Conservation (phyloP, 176 grass and related monocot genomes). For the Dactylis glomerata region DNA sequence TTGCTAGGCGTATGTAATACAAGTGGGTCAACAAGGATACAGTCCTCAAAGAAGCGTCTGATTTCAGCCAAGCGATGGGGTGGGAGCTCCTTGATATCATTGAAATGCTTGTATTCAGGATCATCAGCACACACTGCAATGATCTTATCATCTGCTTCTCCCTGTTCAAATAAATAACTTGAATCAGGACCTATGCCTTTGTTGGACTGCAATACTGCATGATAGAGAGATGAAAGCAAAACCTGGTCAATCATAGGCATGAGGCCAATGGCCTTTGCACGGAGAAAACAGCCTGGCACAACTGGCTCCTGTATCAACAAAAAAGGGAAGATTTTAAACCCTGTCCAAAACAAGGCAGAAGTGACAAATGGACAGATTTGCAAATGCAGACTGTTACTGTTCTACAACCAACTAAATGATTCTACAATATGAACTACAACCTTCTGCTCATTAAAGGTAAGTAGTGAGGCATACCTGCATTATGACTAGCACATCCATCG, state of each 20-base stretch:
- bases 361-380: background rate
- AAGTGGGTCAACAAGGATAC: constrained; percentile 60
- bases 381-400: background rate
- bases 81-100: constrained; percentile 93
- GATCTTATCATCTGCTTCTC: constrained; percentile 97
- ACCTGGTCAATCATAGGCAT: constrained; percentile 99
- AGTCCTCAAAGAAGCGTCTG: constrained; percentile 94
- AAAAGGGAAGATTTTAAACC: background rate
- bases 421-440: background rate
- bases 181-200: background rate
- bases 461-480: constrained; percentile 69
- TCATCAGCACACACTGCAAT: constrained; percentile 99
- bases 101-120: constrained; percentile 92
- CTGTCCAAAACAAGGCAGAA: background rate
- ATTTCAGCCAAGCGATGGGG: constrained; percentile 98
- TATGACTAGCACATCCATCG: constrained; percentile 91
- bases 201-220: background rate
- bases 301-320: constrained; percentile 72
- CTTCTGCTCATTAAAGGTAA: background rate
- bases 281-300: constrained; percentile 84
- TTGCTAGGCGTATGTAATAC: background rate
- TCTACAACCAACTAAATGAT: background rate
- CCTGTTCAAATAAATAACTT: constrained; percentile 42
- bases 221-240: constrained; percentile 20
- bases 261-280: constrained; percentile 86